phyloP scores from a whole-genome alignment of 257 asterid genomes.

The Nicotiana knightiana region DNA sequence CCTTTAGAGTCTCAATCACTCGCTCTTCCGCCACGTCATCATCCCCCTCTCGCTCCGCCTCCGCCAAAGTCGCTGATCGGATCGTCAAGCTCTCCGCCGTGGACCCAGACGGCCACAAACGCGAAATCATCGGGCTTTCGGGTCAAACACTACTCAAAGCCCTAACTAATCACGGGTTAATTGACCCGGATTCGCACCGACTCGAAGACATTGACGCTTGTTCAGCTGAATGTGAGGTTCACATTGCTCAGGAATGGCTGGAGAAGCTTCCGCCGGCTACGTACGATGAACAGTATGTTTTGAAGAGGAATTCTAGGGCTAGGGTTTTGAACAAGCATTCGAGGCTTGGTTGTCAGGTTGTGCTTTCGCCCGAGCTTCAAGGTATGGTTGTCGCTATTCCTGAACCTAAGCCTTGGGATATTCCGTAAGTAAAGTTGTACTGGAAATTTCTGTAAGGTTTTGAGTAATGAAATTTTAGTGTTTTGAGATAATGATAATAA shows the following conservation, averaged over 20 bases:
- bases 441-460: conserved; percentile 8
- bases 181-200: conserved; percentile 89
- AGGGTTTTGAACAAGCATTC: conserved; percentile 41
- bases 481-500: background rate
- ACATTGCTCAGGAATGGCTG: conserved; percentile 95
- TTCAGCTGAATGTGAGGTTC: conserved; percentile 98
- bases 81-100: conserved; percentile 70
- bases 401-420: conserved; percentile 47
- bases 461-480: background rate
- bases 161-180: conserved; percentile 57
- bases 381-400: conserved; percentile 43
- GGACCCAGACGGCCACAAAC: conserved; percentile 71
- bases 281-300: conserved; percentile 42
- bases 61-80: conserved; percentile 85
- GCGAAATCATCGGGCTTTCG: conserved; percentile 45
- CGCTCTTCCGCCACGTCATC: conserved; percentile 28
- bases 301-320: conserved; percentile 55
- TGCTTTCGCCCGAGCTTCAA: conserved; percentile 38
- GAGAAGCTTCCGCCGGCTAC: conserved; percentile 83
- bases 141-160: conserved; percentile 90
- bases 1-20: conserved; percentile 19
- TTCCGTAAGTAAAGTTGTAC: conserved; percentile 21
- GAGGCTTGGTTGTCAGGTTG: conserved; percentile 43
- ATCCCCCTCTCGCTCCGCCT: conserved; percentile 26
- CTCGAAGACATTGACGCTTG: conserved; percentile 94